Evolutionary conservation across 257 asterid species (phyloP).

Genomic region (Solanum etuberosum): DNA sequence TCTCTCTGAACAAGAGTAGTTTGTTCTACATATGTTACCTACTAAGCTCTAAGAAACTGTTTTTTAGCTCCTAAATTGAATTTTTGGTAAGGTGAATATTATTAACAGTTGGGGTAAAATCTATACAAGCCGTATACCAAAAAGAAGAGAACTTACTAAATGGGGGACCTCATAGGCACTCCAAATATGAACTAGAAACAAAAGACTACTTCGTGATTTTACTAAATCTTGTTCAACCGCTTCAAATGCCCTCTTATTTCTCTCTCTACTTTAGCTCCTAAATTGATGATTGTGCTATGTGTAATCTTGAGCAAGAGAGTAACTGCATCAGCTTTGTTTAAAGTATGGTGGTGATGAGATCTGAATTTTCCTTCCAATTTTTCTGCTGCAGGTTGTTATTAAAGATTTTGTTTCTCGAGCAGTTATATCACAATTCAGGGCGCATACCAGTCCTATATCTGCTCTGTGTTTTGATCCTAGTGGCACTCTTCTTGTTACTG

Average conservation of each 20-base stretch:
- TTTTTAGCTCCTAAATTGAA: background rate
- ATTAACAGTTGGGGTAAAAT: background rate
- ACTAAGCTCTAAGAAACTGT: background rate
- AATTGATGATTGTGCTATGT: background rate
- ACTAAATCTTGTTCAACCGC: background rate
- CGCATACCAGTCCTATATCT: constrained; percentile 35
- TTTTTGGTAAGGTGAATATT: background rate
- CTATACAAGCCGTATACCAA: background rate
- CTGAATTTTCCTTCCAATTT: background rate
- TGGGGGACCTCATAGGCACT: background rate
- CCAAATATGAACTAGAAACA: background rate
- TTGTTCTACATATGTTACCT: background rate
- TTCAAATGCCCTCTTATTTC: background rate
- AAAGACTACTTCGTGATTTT: background rate
- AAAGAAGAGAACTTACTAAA: background rate
- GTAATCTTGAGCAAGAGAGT: background rate
- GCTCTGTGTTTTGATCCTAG: constrained; percentile 43
- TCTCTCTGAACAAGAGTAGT: background rate
- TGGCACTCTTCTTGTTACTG: constrained; percentile 46
- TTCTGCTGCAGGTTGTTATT: constrained; percentile 24
- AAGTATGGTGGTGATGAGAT: background rate
- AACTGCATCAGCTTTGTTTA: background rate
- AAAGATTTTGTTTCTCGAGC: constrained; percentile 29
- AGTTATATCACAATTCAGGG: constrained; percentile 38
- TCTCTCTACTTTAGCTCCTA: background rate